Conservation (phyloP, 768 basidiomycete species). For the Omphalotus guepiniiformis region DNA sequence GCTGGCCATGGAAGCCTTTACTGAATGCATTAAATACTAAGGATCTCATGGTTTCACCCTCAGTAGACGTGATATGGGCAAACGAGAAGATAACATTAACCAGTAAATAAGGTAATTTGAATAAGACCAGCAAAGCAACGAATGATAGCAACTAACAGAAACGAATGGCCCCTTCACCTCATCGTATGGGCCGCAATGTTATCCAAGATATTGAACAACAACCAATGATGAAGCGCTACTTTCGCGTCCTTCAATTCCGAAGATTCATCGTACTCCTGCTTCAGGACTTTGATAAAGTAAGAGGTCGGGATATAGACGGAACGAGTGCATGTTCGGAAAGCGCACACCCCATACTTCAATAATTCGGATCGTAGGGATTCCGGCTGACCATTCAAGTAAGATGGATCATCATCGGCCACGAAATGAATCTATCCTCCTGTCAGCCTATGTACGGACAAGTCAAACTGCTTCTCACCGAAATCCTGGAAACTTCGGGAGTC, state of each 20-base stretch:
- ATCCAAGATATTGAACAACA: background rate
- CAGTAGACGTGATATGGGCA: too few relatives aligned
- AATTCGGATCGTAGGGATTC: background rate
- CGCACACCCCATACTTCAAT: background rate
- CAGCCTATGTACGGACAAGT: too few relatives aligned
- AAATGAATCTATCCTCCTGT: slow-evolving; percentile 2
- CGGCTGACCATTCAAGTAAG: background rate
- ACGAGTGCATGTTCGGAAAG: background rate
- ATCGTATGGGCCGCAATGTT: background rate
- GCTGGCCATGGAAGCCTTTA: too few relatives aligned
- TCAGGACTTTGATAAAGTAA: background rate
- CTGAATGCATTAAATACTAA: too few relatives aligned
- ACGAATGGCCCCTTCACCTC: too few relatives aligned
- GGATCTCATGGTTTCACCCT: too few relatives aligned
- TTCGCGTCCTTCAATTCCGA: background rate
- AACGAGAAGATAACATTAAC: too few relatives aligned
- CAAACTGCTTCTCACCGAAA: background rate
- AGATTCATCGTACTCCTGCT: background rate
- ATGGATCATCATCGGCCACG: background rate
- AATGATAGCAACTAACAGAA: too few relatives aligned
- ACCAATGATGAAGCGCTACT: background rate
- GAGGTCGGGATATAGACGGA: background rate
- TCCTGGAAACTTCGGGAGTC: background rate
- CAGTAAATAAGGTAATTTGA: too few relatives aligned
- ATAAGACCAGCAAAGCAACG: too few relatives aligned